Evolutionary conservation across 1,284 basidiomycete species (phyloP), one percentile per base, ranked within the genome.

Genomic region (Stygiomarasmius scandens): DNA sequence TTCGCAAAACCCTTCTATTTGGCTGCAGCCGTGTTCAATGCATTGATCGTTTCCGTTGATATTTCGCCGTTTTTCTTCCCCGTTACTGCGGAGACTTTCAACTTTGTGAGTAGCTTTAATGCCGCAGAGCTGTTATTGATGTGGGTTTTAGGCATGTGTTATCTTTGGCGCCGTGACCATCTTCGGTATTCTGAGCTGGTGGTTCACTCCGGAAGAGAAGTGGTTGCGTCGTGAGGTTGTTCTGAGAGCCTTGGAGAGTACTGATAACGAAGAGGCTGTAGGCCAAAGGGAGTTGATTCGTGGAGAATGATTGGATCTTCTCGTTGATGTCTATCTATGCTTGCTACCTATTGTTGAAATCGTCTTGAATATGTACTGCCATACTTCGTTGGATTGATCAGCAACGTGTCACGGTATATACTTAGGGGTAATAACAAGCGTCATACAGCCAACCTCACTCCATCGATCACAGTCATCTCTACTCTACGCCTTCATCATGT

Each of bases 1-100:
- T 85, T 82, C 64, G 79, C 82, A 10, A 85, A 80, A 58, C 81
- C 83, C 2, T 89, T 90, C 68, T 93, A 93, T 66, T 60, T 85
- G 36, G 78, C 81, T 24, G 80, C 91, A 0, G 79, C 79, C 23
- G 54, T 87, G 11, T 95, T 91, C 78, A 93, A 93, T 61, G 82
- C 73, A 0, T 67, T 93, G 12, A 71, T 34, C 59, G 52, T 41
- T 16, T 64, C 90, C 88, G 84, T 87, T 55, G 83, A 88, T 73
- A 77, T 92, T 54, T 92, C 91, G 38, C 92, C 93, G 1, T 93
- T 93, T 77, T 83, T 79, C 69, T 94, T 90, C 77, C 91, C 93
- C 2, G 88, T 91, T 36, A 83, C 76, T 8, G 79, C 87, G 0
- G 70, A 84, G 57, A 86, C 79, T 0, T 92, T 94, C 77, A 93